A percentile compares a stretch with the other conserved stretches of the same genome.
Evolutionary conservation across 2,329 filamentous ascomycete genomes (phyloP).

Genomic region (Venturia asperata): DNA sequence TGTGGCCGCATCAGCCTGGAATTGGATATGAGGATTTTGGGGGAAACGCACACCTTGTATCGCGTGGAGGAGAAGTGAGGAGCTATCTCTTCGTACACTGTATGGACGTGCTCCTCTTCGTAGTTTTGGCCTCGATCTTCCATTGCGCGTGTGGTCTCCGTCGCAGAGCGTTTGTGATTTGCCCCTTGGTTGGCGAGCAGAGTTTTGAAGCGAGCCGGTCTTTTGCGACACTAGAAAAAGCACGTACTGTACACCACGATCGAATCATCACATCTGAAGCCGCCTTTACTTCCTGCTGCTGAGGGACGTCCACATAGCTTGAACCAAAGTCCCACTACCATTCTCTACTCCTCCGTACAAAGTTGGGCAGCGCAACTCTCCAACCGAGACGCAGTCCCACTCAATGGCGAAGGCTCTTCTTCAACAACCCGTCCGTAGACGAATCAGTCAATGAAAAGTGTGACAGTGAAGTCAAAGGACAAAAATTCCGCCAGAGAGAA

Average conservation of each 20-base stretch:
- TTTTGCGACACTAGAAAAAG: too few species aligned
- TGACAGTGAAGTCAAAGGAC: conserved; percentile 30
- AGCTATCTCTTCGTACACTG: conserved; percentile 83
- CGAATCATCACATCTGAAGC: too few species aligned
- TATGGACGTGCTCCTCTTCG: conserved; percentile 81
- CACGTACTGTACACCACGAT: too few species aligned
- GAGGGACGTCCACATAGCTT: too few species aligned
- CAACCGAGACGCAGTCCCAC: too few species aligned
- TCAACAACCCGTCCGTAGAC: conserved; percentile 31
- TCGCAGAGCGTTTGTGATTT: too few species aligned
- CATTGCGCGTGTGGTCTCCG: background rate
- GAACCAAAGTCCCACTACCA: too few species aligned
- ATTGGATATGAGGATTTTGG: background rate
- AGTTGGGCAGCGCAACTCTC: too few species aligned
- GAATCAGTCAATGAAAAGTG: conserved; percentile 37
- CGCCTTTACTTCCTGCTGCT: too few species aligned
- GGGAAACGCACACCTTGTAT: conserved; percentile 50
- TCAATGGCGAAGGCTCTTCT: conserved; percentile 26
- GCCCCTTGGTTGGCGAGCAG: too few species aligned
- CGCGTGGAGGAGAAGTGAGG: conserved; percentile 75
- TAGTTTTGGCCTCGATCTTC: conserved; percentile 40
- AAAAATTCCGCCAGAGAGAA: conserved; percentile 46
- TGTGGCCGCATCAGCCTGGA: conserved; percentile 23
- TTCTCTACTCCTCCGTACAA: too few species aligned
- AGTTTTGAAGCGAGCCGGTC: too few species aligned